Percentiles rank a stretch among this genome's conserved stretches.
phyloP scores from a whole-genome alignment of 495 filamentous ascomycete species.

The Penicillium cataractarum region DNA sequence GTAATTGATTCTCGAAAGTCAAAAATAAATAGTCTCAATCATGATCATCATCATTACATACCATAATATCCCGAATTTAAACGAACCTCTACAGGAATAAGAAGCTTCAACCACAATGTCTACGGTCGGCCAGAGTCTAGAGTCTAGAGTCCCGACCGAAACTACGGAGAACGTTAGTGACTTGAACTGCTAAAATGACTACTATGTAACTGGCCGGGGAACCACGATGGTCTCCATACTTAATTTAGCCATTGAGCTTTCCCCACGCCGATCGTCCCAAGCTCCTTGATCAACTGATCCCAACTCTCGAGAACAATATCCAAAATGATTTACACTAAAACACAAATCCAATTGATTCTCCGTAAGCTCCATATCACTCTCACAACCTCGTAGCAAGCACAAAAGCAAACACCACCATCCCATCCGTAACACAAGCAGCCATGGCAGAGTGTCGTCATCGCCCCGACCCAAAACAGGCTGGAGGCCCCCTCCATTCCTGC shows the following conservation, averaged over 20 bases:
- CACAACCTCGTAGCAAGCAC: neutral
- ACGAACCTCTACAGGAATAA: too few relatives aligned
- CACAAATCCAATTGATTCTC: neutral
- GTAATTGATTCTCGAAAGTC: neutral
- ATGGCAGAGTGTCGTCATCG: constrained; percentile 20
- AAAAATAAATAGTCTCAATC: neutral
- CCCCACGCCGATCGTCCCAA: constrained; percentile 1
- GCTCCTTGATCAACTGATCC: neutral
- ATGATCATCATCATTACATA: neutral
- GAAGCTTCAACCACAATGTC: neutral
- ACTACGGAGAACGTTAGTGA: neutral
- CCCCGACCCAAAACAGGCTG: constrained; percentile 19
- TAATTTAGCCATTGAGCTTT: neutral
- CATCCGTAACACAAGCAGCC: neutral
- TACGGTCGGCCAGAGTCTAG: neutral
- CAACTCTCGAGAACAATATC: neutral
- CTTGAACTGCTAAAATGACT: neutral
- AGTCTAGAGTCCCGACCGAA: neutral
- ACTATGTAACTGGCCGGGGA: neutral
- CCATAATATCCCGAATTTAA: too few relatives aligned
- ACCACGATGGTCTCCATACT: neutral
- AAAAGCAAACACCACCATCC: neutral
- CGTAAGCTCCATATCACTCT: neutral
- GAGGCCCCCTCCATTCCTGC: constrained; percentile 4
- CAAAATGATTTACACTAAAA: neutral